These are phyloP conservation scores for Dryas drummondii DNA, from an alignment of 306 rosid species.

Conservation along the genomic window DNA sequence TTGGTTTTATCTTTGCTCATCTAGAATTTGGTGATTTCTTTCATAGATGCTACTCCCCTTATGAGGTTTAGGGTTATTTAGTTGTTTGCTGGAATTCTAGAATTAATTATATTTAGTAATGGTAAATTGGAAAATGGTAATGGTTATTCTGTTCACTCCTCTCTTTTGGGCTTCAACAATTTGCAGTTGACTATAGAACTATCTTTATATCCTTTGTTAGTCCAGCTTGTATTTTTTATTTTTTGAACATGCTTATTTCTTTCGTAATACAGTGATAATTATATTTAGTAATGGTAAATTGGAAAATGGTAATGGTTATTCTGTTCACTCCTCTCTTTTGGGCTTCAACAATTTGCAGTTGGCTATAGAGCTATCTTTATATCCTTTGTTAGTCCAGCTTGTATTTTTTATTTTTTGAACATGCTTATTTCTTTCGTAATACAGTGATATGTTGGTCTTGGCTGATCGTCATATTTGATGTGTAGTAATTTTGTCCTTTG, in stretches of 20 bases:
- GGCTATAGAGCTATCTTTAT: not conserved
- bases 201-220: not conserved
- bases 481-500: not conserved
- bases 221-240: not conserved
- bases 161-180: not conserved
- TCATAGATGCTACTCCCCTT: not conserved
- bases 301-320: not conserved
- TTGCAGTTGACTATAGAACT: not conserved
- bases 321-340: not conserved
- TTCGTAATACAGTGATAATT: not conserved
- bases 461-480: not conserved
- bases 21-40: not conserved
- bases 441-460: constrained; percentile 3
- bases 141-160: not conserved
- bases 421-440: not conserved
- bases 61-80: not conserved
- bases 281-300: not conserved
- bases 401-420: not conserved
- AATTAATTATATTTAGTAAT: not conserved
- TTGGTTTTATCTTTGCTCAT: not conserved
- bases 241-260: not conserved
- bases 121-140: not conserved
- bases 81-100: not conserved
- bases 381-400: not conserved
- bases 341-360: not conserved